Evolutionary conservation across 192 early-diverging fungal species (phyloP).

Genomic region (Anaeromyces robustus): DNA sequence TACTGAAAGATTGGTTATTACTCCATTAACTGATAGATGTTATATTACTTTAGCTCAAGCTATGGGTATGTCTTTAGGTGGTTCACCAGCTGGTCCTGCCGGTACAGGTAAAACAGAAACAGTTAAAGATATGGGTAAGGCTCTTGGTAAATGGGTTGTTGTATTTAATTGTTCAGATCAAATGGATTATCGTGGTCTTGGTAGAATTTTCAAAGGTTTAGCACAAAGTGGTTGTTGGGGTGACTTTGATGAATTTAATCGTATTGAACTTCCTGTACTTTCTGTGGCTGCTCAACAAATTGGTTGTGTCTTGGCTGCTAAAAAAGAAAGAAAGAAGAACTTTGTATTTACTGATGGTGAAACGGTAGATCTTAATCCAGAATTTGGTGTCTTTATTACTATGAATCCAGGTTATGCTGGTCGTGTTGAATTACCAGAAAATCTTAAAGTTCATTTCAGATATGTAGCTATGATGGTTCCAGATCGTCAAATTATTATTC

Average conservation of each 20-base stretch:
- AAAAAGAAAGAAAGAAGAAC: constrained; percentile 37
- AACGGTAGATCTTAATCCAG: constrained; percentile 48
- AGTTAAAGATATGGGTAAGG: constrained; percentile 45
- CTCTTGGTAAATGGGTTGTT: constrained; percentile 51
- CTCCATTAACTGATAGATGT: constrained; percentile 39
- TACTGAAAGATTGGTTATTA: constrained; percentile 45
- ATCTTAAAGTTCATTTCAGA: constrained; percentile 47
- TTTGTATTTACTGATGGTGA: constrained; percentile 54
- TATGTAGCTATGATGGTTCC: constrained; percentile 56
- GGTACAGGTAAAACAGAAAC: constrained; percentile 52
- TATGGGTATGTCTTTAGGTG: constrained; percentile 46
- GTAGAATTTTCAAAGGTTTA: constrained; percentile 45
- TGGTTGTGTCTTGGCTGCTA: constrained; percentile 39
- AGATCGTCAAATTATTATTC: constrained; percentile 48
- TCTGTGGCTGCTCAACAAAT: constrained; percentile 52
- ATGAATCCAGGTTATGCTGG: constrained; percentile 56
- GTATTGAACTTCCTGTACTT: constrained; percentile 44
- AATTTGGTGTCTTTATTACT: constrained; percentile 52
- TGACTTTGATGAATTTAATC: constrained; percentile 51
- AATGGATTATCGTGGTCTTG: constrained; percentile 51
- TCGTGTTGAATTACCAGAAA: constrained; percentile 48
- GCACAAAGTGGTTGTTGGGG: constrained; percentile 50
- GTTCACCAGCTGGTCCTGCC: constrained; percentile 39
- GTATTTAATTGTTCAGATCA: constrained; percentile 55
- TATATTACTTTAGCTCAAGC: constrained; percentile 50